Evolutionary conservation across 371 early-diverging fungal species (phyloP).

Genomic region (Apophysomyces elegans): DNA sequence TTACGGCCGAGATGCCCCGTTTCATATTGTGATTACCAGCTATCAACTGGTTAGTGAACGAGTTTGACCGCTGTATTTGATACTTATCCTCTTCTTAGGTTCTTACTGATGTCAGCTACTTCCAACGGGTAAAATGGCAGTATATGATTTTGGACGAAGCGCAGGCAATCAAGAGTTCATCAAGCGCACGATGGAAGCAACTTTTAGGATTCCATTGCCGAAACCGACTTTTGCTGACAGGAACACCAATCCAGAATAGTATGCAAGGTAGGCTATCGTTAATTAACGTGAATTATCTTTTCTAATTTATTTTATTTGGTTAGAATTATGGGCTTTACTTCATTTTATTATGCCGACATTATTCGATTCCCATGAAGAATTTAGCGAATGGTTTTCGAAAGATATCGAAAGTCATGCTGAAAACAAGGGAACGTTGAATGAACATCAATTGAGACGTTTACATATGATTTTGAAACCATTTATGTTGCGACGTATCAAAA

Average conservation of each 20-base stretch:
- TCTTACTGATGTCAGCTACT: conserved; percentile 85
- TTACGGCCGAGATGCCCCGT: conserved; percentile 81
- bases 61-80: background rate
- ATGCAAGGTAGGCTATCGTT: conserved; percentile 70
- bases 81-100: conserved; percentile 33
- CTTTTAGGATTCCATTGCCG: conserved; percentile 92
- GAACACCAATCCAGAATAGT: conserved; percentile 98
- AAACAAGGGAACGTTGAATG: conserved; percentile 83
- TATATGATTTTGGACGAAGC: conserved; percentile 99
- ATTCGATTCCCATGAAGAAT: conserved; percentile 95
- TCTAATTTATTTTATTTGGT: conserved; percentile 7
- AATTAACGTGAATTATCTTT: background rate
- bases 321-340: conserved; percentile 95
- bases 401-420: conserved; percentile 94
- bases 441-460: conserved; percentile 88
- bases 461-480: conserved; percentile 98
- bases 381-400: conserved; percentile 95
- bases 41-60: conserved; percentile 78
- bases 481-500: conserved; percentile 98
- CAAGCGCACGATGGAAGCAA: conserved; percentile 92
- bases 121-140: conserved; percentile 94
- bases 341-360: conserved; percentile 99
- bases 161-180: conserved; percentile 95
- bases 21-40: conserved; percentile 93
- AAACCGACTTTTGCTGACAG: conserved; percentile 92